A percentile compares a stretch with the other conserved stretches of the same genome.
Evolutionary conservation across 108 stramenopile species (phyloP).

Genomic region (Skeletonema potamos): DNA sequence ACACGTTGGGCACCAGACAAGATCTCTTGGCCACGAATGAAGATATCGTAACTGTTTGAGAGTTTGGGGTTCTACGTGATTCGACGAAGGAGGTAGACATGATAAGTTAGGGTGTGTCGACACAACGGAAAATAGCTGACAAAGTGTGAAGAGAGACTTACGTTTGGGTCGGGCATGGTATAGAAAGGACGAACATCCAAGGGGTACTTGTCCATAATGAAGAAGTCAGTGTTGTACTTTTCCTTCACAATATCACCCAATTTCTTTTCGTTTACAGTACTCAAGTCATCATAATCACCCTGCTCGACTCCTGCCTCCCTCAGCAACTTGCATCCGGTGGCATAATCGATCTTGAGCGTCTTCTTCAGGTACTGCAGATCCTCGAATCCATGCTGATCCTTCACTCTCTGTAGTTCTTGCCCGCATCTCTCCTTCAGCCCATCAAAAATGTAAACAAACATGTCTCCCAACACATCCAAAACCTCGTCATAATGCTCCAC

Average conservation of each 20-base stretch:
- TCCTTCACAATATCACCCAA: slow-evolving; percentile 94
- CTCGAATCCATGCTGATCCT: slow-evolving; percentile 96
- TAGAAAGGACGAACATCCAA: slow-evolving; percentile 97
- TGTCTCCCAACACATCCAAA: slow-evolving; percentile 93
- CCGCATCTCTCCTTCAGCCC: slow-evolving; percentile 86
- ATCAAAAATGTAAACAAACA: slow-evolving; percentile 98
- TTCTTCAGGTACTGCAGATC: slow-evolving; percentile 91
- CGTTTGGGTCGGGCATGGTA: slow-evolving; percentile 96
- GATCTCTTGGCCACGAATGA: slow-evolving; percentile 99
- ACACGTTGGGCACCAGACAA: slow-evolving; percentile 98
- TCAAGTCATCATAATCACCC: slow-evolving; percentile 94
- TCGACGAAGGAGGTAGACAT: background rate
- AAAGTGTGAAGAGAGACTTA: slow-evolving; percentile 20
- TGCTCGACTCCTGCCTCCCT: slow-evolving; percentile 83
- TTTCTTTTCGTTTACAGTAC: slow-evolving; percentile 97
- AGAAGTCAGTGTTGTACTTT: slow-evolving; percentile 99
- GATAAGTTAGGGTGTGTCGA: background rate
- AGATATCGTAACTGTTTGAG: slow-evolving; percentile 97
- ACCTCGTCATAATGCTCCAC: slow-evolving; percentile 99
- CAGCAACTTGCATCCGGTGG: slow-evolving; percentile 88
- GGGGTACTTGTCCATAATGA: slow-evolving; percentile 99
- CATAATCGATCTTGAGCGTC: slow-evolving; percentile 91
- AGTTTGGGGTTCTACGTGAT: slow-evolving; percentile 72
- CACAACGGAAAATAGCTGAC: background rate
- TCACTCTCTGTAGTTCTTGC: slow-evolving; percentile 88